These are phyloP conservation scores for Haematococcus lacustris DNA, from an alignment of 139 green algal species.

Conservation along the genomic window DNA sequence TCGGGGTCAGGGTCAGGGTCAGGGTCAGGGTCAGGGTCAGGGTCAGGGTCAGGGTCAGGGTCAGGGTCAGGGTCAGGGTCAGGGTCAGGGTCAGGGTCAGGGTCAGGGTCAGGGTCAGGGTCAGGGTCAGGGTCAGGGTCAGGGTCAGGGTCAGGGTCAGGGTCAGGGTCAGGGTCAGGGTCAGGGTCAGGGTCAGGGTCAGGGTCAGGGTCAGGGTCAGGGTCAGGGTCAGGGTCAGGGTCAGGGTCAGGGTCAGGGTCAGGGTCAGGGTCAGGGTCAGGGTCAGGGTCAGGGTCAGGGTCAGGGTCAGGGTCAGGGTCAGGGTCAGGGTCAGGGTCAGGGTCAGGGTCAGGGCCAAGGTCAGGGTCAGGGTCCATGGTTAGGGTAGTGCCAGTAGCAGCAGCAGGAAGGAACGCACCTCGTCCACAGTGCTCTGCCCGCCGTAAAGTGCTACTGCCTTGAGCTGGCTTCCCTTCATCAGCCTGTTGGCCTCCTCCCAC, in stretches of 20 bases:
- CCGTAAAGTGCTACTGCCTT: conserved; percentile 14
- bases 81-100: too few relatives aligned
- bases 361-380: background rate
- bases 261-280: background rate
- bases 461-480: conserved; percentile 17
- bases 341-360: background rate
- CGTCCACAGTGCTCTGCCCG: conserved; percentile 12
- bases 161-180: too few relatives aligned
- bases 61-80: too few relatives aligned
- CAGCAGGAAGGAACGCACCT: background rate
- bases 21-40: too few relatives aligned
- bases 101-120: too few relatives aligned
- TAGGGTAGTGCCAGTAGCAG: background rate
- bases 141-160: too few relatives aligned
- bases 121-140: too few relatives aligned
- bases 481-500: background rate
- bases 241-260: background rate
- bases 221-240: too few relatives aligned
- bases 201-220: too few relatives aligned
- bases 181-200: too few relatives aligned
- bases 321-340: background rate
- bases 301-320: background rate
- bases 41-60: too few relatives aligned
- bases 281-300: background rate
- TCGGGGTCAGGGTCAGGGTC: too few relatives aligned